Evolutionary conservation across 2,329 filamentous ascomycete species (phyloP).

Genomic region (Sclerotinia nivalis): DNA sequence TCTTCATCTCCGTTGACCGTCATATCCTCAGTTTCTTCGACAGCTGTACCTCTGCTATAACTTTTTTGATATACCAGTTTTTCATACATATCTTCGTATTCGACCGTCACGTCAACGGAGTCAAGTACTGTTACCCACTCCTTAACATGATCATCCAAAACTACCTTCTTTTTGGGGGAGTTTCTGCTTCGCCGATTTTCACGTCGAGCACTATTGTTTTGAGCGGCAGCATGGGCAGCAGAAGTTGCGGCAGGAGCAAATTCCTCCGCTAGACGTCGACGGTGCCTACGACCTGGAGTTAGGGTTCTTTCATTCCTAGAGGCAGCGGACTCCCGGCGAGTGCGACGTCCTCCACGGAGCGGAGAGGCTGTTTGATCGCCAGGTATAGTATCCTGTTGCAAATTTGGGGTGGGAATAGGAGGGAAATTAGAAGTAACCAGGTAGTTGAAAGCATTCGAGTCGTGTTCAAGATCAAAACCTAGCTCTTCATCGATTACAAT

Average conservation of each 20-base stretch:
- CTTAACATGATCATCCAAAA: background rate
- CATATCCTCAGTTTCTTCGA: background rate
- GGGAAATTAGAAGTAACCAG: background rate
- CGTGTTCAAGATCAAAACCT: background rate
- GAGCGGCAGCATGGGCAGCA: background rate
- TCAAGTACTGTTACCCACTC: background rate
- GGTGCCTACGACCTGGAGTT: background rate
- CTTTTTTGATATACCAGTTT: background rate
- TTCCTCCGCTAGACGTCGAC: background rate
- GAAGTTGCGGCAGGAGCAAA: background rate
- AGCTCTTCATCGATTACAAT: background rate
- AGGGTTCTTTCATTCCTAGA: background rate
- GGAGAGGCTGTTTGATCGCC: background rate
- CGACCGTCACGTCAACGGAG: background rate
- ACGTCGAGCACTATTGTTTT: background rate
- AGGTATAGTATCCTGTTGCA: background rate
- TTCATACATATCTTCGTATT: background rate
- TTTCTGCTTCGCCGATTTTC: background rate
- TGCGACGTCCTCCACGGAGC: background rate
- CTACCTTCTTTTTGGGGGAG: background rate
- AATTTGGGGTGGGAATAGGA: background rate
- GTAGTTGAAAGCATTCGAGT: background rate
- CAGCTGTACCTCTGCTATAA: background rate
- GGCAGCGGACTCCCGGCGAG: background rate
- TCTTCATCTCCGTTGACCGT: background rate